Conservation (phyloP, 306 rosid species). For the Echinosophora koreensis region DNA sequence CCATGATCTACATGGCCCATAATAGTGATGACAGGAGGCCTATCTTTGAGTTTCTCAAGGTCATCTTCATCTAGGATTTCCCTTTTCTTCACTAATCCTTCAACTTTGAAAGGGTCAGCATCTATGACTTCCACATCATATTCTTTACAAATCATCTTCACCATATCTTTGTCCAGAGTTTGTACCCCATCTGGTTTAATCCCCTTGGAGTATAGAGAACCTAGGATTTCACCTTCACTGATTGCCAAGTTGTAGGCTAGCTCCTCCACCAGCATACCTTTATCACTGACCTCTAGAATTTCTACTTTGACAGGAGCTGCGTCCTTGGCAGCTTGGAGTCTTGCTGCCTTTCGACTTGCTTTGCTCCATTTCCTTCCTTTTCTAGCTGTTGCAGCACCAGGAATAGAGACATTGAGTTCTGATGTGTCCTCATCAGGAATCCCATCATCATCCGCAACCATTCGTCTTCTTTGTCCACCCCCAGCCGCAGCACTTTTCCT, state of each 20-base stretch:
- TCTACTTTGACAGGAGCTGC: slow-evolving; percentile 99
- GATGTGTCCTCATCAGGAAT: slow-evolving; percentile 72
- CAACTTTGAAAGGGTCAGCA: slow-evolving; percentile 78
- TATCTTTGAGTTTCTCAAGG: slow-evolving; percentile 78
- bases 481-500: slow-evolving; percentile 72
- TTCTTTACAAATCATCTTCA: slow-evolving; percentile 91
- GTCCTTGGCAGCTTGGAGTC: slow-evolving; percentile 94
- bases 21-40: slow-evolving; percentile 97
- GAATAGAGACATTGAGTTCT: slow-evolving; percentile 76
- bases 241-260: slow-evolving; percentile 79
- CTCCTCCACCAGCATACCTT: slow-evolving; percentile 90
- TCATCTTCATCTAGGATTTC: slow-evolving; percentile 80
- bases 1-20: slow-evolving; percentile 99
- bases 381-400: slow-evolving; percentile 66
- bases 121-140: slow-evolving; percentile 87
- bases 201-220: slow-evolving; percentile 82
- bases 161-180: slow-evolving; percentile 89
- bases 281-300: slow-evolving; percentile 83
- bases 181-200: slow-evolving; percentile 98
- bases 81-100: slow-evolving; percentile 77
- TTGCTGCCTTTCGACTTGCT: slow-evolving; percentile 97
- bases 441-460: slow-evolving; percentile 53
- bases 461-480: slow-evolving; percentile 71
- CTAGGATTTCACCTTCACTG: slow-evolving; percentile 90
- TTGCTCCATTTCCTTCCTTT: slow-evolving; percentile 99